Percentiles rank a stretch among this genome's conserved stretches.
These are phyloP conservation scores for Pythium aquatile DNA, from an alignment of 352 stramenopile genomes.

Conservation along the genomic window DNA sequence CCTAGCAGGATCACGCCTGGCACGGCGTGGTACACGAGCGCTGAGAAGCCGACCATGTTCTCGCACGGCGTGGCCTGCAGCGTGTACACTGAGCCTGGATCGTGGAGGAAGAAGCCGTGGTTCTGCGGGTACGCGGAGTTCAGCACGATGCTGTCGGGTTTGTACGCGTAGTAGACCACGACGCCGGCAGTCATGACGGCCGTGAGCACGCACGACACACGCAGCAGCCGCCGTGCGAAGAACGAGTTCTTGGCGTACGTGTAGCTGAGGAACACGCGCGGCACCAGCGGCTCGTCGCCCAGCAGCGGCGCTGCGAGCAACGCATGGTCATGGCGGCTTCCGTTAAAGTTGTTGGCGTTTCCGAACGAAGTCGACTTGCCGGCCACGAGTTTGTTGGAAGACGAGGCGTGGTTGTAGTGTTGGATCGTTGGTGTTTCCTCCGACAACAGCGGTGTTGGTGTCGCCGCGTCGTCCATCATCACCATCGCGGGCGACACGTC, in stretches of 20 bases:
- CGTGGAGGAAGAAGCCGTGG: slow-evolving; percentile 54
- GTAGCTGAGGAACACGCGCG: slow-evolving; percentile 51
- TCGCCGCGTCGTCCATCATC: slow-evolving; percentile 17
- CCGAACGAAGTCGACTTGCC: slow-evolving; percentile 1
- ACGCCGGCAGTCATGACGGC: slow-evolving; percentile 45
- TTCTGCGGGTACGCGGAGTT: slow-evolving; percentile 26
- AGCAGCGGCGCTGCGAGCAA: slow-evolving; percentile 26
- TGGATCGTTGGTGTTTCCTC: slow-evolving; percentile 9
- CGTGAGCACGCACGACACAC: slow-evolving; percentile 39
- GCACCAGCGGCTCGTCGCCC: slow-evolving; percentile 53
- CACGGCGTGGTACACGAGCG: slow-evolving; percentile 66
- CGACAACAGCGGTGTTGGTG: slow-evolving; percentile 13
- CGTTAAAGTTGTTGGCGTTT: slow-evolving; percentile 1
- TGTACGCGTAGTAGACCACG: slow-evolving; percentile 74
- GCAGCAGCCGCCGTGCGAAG: slow-evolving; percentile 64
- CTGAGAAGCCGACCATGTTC: slow-evolving; percentile 78
- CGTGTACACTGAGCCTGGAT: slow-evolving; percentile 52
- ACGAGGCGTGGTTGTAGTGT: background rate
- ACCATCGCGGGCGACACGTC: slow-evolving; percentile 23
- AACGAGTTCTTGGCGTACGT: slow-evolving; percentile 76
- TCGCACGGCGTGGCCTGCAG: slow-evolving; percentile 68
- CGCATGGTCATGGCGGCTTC: background rate
- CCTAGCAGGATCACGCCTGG: slow-evolving; percentile 58
- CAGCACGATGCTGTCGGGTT: slow-evolving; percentile 43
- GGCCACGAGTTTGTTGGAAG: slow-evolving; percentile 1